A percentile compares a stretch with the other conserved stretches of the same genome.
Evolutionary conservation across 2,329 filamentous ascomycete species (phyloP).

Genomic region (Calonectria pteridis): DNA sequence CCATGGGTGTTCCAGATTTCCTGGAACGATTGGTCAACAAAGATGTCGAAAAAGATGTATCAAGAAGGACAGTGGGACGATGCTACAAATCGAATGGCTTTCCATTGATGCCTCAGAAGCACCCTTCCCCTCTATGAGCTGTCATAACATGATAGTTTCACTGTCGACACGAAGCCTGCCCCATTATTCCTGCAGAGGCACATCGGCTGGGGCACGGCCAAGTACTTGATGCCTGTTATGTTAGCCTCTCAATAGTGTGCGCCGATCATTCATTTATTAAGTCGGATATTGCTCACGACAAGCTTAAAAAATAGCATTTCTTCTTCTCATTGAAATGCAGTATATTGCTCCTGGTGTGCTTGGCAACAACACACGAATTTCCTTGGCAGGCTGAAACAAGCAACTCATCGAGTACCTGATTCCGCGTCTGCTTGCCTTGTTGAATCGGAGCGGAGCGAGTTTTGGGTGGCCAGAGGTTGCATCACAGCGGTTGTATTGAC

Average conservation of each 20-base stretch:
- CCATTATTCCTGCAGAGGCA: background rate
- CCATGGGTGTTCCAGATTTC: background rate
- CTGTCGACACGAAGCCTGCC: background rate
- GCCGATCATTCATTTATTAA: background rate
- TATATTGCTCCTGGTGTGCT: background rate
- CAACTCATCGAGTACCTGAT: background rate
- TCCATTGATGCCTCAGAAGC: background rate
- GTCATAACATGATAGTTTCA: background rate
- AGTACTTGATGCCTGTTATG: background rate
- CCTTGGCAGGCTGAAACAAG: background rate
- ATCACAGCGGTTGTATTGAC: slow-evolving; percentile 1
- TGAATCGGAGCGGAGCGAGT: background rate
- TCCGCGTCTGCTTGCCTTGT: background rate
- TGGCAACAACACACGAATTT: background rate
- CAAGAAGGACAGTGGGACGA: too few relatives aligned
- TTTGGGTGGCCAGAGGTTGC: background rate
- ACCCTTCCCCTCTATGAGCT: background rate
- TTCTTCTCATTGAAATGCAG: background rate
- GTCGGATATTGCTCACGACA: background rate
- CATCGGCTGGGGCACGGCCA: background rate
- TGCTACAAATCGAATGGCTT: background rate
- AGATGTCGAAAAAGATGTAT: background rate
- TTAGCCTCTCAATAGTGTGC: background rate
- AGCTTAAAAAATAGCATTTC: background rate
- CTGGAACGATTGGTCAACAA: background rate